These are phyloP conservation scores for Luffa acutangula DNA, from an alignment of 306 rosid species.

Conservation along the genomic window DNA sequence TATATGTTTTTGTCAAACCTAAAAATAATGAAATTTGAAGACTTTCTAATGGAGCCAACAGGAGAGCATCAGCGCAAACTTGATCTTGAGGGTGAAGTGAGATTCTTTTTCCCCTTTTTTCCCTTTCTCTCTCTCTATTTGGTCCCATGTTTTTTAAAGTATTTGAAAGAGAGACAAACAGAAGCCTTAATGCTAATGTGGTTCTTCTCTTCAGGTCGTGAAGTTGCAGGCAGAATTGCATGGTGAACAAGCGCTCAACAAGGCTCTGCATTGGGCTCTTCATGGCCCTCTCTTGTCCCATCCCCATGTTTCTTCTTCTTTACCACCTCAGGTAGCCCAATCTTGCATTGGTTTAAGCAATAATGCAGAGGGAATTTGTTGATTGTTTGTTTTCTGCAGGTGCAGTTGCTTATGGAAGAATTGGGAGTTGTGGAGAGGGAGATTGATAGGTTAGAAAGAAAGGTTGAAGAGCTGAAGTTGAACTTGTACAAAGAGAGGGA, in stretches of 20 bases:
- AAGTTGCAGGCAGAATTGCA: slow-evolving; percentile 47
- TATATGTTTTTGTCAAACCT: background rate
- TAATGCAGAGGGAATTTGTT: background rate
- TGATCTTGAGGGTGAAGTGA: slow-evolving; percentile 61
- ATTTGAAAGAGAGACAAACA: background rate
- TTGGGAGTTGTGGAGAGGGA: slow-evolving; percentile 61
- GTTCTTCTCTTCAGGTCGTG: slow-evolving; percentile 33
- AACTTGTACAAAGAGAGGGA: slow-evolving; percentile 40
- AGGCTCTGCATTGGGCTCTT: slow-evolving; percentile 51
- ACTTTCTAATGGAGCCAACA: slow-evolving; percentile 51
- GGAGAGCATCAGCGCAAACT: slow-evolving; percentile 39
- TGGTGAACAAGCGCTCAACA: slow-evolving; percentile 48
- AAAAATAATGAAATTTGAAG: slow-evolving; percentile 65
- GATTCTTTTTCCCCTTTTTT: background rate
- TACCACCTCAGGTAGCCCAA: slow-evolving; percentile 51
- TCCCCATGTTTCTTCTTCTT: slow-evolving; percentile 30
- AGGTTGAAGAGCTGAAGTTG: slow-evolving; percentile 54
- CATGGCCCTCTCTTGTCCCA: slow-evolving; percentile 46
- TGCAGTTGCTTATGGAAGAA: slow-evolving; percentile 55
- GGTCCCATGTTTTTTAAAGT: background rate
- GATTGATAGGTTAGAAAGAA: slow-evolving; percentile 53
- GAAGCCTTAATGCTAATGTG: background rate
- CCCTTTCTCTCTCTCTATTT: background rate
- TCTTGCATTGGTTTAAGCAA: background rate
- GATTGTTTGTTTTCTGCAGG: slow-evolving; percentile 20